Percentiles rank a stretch among this genome's conserved stretches.
These are phyloP conservation scores for Kuraishia ogatae DNA, from an alignment of 805 yeast genomes.

Conservation along the genomic window DNA sequence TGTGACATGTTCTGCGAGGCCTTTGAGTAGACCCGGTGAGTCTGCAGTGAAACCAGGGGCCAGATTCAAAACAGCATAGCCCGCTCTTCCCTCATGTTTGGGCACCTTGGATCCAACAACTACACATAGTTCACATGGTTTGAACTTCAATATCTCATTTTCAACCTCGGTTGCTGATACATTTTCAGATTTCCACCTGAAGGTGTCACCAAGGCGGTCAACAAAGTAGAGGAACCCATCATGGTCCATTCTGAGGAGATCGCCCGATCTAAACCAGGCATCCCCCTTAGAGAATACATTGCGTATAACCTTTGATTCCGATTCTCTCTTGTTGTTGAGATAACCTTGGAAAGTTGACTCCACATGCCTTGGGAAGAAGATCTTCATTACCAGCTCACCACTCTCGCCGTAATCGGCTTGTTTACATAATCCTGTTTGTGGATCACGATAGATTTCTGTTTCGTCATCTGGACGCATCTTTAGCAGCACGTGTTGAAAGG, in stretches of 20 bases:
- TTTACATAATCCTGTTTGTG: slow-evolving; percentile 52
- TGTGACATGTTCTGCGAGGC: slow-evolving; percentile 26
- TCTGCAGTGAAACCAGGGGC: slow-evolving; percentile 16
- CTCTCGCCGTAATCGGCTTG: slow-evolving; percentile 54
- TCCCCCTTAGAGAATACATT: slow-evolving; percentile 81
- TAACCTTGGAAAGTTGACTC: slow-evolving; percentile 84
- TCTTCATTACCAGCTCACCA: slow-evolving; percentile 81
- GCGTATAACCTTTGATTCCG: slow-evolving; percentile 63
- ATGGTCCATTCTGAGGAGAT: slow-evolving; percentile 60
- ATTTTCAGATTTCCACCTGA: slow-evolving; percentile 94
- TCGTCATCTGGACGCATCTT: slow-evolving; percentile 79
- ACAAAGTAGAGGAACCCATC: slow-evolving; percentile 73
- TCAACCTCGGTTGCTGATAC: slow-evolving; percentile 93
- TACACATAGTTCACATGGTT: slow-evolving; percentile 53
- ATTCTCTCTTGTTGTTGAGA: slow-evolving; percentile 69
- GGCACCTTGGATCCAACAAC: slow-evolving; percentile 86
- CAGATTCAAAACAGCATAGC: slow-evolving; percentile 66
- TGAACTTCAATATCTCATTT: slow-evolving; percentile 45
- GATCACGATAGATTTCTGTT: slow-evolving; percentile 59
- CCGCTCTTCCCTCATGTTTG: slow-evolving; percentile 90
- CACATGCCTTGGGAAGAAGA: slow-evolving; percentile 52
- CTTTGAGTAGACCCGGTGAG: slow-evolving; percentile 24
- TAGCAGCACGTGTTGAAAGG: slow-evolving; percentile 50
- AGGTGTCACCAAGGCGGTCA: slow-evolving; percentile 91
- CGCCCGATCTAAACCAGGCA: slow-evolving; percentile 88